A percentile compares a stretch with the other conserved stretches of the same genome.
Evolutionary conservation across 768 basidiomycete species (phyloP).

Genomic region (Galerina sulciceps): DNA sequence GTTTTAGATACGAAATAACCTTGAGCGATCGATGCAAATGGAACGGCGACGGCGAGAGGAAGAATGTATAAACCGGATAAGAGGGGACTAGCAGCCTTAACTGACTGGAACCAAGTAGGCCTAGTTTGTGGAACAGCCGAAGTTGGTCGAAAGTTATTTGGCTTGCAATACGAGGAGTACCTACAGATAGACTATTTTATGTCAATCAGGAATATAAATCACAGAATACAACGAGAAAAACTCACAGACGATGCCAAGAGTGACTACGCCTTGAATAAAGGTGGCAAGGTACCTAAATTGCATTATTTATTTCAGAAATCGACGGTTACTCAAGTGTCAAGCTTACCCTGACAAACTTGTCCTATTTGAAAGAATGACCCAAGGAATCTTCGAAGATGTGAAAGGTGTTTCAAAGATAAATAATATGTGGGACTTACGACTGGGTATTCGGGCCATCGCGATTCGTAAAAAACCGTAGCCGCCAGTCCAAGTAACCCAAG

Average conservation of each 20-base stretch:
- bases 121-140: neutral
- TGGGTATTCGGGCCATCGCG: conserved; percentile 7
- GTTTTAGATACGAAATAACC: conserved; percentile 32
- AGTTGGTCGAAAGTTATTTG: neutral
- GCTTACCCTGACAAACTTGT: conserved; percentile 14
- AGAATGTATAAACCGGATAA: conserved; percentile 38
- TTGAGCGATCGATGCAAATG: conserved; percentile 38
- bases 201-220: too few species aligned
- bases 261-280: conserved; percentile 20
- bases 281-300: conserved; percentile 11
- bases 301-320: neutral
- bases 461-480: conserved; percentile 44
- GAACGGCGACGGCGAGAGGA: conserved; percentile 33
- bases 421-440: conserved; percentile 6
- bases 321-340: neutral
- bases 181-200: conserved; percentile 15
- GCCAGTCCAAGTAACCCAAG: conserved; percentile 43
- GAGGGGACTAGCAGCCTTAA: conserved; percentile 36
- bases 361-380: conserved; percentile 11
- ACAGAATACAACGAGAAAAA: neutral
- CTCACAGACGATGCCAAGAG: conserved; percentile 15
- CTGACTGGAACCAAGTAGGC: conserved; percentile 39
- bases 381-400: conserved; percentile 18
- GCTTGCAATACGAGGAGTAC: neutral
- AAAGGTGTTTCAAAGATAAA: neutral